These are phyloP conservation scores for Mrakia frigida DNA, from an alignment of 768 basidiomycete species.

Conservation along the genomic window DNA sequence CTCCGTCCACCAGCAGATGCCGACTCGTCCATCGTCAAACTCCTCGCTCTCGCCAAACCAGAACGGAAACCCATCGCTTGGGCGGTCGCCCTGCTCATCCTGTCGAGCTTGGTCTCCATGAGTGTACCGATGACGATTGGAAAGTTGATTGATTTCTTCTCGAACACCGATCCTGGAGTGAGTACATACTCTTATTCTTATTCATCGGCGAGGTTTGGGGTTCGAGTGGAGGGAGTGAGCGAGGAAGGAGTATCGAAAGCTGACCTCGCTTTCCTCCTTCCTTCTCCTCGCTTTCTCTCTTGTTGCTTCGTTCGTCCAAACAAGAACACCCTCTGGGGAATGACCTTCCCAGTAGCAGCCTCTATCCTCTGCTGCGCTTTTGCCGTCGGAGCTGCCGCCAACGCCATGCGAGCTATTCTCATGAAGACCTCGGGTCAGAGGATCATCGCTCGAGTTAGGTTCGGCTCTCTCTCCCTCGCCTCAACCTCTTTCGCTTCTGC, in stretches of 20 bases:
- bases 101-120: slow-evolving; percentile 89
- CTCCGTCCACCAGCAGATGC: slow-evolving; percentile 4
- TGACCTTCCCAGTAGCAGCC: slow-evolving; percentile 76
- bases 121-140: slow-evolving; percentile 90
- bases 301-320: background rate
- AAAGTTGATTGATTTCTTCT: slow-evolving; percentile 87
- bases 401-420: slow-evolving; percentile 56
- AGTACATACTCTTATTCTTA: background rate
- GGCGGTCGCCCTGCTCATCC: slow-evolving; percentile 67
- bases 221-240: background rate
- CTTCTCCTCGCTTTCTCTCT: too few species aligned
- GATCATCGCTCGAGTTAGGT: slow-evolving; percentile 65
- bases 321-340: slow-evolving; percentile 62
- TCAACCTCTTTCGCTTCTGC: background rate
- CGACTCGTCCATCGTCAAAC: slow-evolving; percentile 44
- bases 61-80: slow-evolving; percentile 70
- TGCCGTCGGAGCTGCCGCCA: slow-evolving; percentile 79
- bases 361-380: slow-evolving; percentile 66
- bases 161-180: slow-evolving; percentile 37
- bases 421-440: slow-evolving; percentile 88
- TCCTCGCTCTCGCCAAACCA: slow-evolving; percentile 70
- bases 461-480: background rate
- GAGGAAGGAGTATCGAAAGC: background rate
- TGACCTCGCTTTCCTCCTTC: slow-evolving; percentile 39
- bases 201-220: background rate